Base-by-base conservation (phyloP, 2,329 filamentous ascomycete genomes). In the Aspergillus aculeatus region DNA sequence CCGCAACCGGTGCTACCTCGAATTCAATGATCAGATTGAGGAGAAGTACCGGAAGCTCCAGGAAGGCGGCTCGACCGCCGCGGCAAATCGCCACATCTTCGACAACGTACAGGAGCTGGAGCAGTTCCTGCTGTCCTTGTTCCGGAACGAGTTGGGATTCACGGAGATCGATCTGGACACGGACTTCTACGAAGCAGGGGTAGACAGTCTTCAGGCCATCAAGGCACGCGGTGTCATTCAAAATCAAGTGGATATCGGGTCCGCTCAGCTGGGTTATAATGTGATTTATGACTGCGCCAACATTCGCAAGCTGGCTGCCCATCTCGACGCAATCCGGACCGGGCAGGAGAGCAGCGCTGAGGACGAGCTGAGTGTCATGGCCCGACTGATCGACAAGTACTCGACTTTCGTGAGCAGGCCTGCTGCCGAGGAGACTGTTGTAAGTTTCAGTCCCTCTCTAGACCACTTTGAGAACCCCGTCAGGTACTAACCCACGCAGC, bases 121-220 rank as follows among this genome's bases (percentile, higher is more conserved):
- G 29, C 67, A 75, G 14, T 72, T 86, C 2, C 77, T 81, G 0
- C 79, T 83, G 48, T 85, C 55, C 21, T 57, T 61, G n/a, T 71
- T 70, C 51, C 62, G 50, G 2, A 54, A 60, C 11, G 67, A 72
- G 2, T 58, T 69, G 19, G 65, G 59, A 3, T 50, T 66, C 7
- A 14, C 54, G 23, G 35, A 68, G 16, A 23, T 68, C 10, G 49
- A 68, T 10, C 66, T 75, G 50, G 79, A 81, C 19, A 78, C 80
- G 0, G 86, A 89, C 67, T 84, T 89, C 66, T 89, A 88, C 66
- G 73, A 78, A 0, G 72, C 79, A 0, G 86, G 86, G 0, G 75
- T 87, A 2, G 86, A 88, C 68, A 85, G 82, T 50, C 70, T 88
- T 26, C 83, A 86, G 62, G 82, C 84, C 1, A 84, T 86, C 29